phyloP scores from a whole-genome alignment of 2,329 filamentous ascomycete genomes.

The Cryphonectria japonica region DNA sequence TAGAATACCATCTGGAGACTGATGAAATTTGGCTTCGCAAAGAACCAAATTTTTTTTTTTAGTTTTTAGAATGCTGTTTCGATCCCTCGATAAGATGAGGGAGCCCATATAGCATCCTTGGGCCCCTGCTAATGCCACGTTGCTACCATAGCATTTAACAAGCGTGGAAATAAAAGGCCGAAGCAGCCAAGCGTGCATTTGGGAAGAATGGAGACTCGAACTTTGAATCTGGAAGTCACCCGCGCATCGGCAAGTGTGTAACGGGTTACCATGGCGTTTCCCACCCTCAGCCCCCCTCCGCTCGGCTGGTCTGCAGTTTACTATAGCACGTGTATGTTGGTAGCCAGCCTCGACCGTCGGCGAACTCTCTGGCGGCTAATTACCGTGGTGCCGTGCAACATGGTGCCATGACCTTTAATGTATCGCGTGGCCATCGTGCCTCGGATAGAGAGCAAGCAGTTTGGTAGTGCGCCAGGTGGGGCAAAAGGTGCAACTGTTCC shows the following conservation, averaged over 20 bases:
- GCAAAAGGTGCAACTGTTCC: not conserved
- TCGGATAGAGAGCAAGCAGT: not conserved
- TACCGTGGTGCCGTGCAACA: not conserved
- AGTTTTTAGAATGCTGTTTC: not conserved
- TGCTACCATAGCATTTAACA: not conserved
- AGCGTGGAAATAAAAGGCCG: not conserved
- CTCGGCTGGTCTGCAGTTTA: not conserved
- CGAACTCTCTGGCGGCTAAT: not conserved
- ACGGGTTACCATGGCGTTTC: not conserved
- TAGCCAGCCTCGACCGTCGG: not conserved
- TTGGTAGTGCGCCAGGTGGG: not conserved
- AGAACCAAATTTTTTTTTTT: too few relatives aligned
- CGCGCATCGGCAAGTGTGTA: not conserved
- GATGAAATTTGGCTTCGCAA: not conserved
- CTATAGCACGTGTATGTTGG: not conserved
- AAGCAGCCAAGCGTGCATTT: not conserved
- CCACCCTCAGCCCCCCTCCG: not conserved
- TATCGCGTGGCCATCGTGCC: not conserved
- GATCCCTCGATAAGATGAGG: not conserved
- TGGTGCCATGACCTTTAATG: not conserved
- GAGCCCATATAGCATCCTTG: not conserved
- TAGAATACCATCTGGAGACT: constrained; percentile 3
- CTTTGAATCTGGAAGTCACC: not conserved
- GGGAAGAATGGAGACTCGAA: not conserved
- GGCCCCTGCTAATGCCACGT: not conserved